phyloP scores from a whole-genome alignment of 2,329 filamentous ascomycete species.

The Diplodia seriata region DNA sequence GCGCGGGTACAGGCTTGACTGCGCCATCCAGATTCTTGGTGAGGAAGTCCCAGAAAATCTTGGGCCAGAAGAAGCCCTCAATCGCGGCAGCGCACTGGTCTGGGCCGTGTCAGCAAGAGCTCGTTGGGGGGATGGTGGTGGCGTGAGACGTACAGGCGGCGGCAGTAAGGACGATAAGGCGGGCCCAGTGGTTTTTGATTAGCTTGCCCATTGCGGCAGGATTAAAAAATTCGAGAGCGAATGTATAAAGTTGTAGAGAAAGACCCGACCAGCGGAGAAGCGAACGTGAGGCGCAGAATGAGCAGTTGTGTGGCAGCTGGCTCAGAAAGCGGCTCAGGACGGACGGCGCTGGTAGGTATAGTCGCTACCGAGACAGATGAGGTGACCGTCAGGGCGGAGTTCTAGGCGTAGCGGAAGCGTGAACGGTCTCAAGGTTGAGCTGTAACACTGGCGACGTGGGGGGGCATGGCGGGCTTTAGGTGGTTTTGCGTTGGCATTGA shows the following conservation, averaged over 20 bases:
- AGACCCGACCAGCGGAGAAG: constrained; percentile 29
- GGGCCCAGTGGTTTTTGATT: constrained; percentile 99
- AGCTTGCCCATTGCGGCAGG: constrained; percentile 79
- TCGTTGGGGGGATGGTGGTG: constrained; percentile 1
- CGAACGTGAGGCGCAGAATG: constrained; percentile 32
- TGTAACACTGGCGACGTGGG: constrained; percentile 6
- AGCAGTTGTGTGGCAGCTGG: constrained; percentile 24
- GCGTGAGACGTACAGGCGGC: constrained; percentile 67
- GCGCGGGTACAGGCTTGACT: constrained; percentile 83
- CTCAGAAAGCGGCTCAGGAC: constrained; percentile 12
- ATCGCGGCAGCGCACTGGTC: constrained; percentile 87
- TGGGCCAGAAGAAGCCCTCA: constrained; percentile 96
- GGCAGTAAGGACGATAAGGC: constrained; percentile 88
- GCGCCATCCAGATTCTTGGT: constrained; percentile 87
- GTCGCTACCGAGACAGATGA: constrained; percentile 10
- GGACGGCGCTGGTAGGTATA: constrained; percentile 26
- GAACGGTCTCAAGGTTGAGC: constrained; percentile 21
- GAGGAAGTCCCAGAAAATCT: constrained; percentile 97
- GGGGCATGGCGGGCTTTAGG: constrained; percentile 30
- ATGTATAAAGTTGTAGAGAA: constrained; percentile 20
- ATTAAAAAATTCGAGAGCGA: constrained; percentile 27
- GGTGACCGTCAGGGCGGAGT: neutral
- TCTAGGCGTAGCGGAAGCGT: constrained; percentile 13
- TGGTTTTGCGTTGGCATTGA: constrained; percentile 17
- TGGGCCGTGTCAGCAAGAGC: constrained; percentile 48